Base-by-base conservation (phyloP, 257 asterid species). In the Avicennia marina region DNA sequence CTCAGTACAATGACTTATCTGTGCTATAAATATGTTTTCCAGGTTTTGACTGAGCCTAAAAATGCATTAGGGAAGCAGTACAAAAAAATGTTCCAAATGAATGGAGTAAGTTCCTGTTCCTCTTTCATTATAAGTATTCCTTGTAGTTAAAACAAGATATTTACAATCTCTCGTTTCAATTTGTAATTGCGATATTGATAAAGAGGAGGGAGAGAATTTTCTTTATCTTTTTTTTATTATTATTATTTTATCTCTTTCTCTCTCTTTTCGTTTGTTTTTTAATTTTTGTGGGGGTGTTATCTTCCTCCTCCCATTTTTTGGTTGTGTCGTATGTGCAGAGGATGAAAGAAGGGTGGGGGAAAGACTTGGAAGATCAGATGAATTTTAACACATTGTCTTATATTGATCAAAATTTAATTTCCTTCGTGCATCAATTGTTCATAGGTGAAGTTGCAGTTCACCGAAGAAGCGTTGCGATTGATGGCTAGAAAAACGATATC, bases 11-110 rank as follows among this genome's bases (percentile, higher is more conserved):
- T 45, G 51, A 32, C 65, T 29, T 63, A 61, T 11, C 31, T 4
- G 58, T 59, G 21, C 40, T 58, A 33, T 60, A 34, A n/a, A 32
- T 33, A 31, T 64, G 36, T 58, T 64, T 64, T 55, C 55, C 73
- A 93, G 99, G 99, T 93, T 68, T 75, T 93, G 54, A 89, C 95
- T 1, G 96, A 93, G 89, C 99, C 99, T 22, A 93, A 85, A 69
- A 93, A 89, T 63, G 95, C 99, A 4, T 62, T 93, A 53, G 96
- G 97, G 58, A 93, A 93, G 87, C 99, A 93, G 76, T 93, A 93
- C 49, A 89, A 74, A 64, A 93, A 93, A 77, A 69, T 93, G 99
- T 93, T 93, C 78, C 89, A 77, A 63, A 93, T 93, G 99, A 93
- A 93, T 46, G 87, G 85, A 72, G 99, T 84, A 72, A 72, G 85